These are phyloP conservation scores for Chlamydomonas urium DNA, from an alignment of 139 green algal genomes.

Conservation along the genomic window DNA sequence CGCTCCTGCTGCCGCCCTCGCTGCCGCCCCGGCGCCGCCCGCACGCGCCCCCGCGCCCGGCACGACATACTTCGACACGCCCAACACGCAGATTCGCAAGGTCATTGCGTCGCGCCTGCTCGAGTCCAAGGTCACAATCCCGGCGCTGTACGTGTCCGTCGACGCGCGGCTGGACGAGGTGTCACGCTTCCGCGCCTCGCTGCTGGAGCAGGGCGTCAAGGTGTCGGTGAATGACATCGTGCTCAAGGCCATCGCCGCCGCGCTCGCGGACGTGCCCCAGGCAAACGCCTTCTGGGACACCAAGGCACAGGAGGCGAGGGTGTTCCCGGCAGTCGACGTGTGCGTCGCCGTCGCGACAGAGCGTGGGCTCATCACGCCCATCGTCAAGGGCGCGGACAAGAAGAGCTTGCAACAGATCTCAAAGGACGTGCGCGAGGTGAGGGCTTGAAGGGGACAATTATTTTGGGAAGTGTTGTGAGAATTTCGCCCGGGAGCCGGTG, in stretches of 20 bases:
- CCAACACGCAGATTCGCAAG: conserved; percentile 74
- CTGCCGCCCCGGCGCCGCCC: not conserved
- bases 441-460: no score
- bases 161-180: conserved; percentile 68
- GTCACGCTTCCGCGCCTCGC: conserved; percentile 41
- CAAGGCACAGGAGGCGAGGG: conserved; percentile 21
- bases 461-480: no score
- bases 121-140: conserved; percentile 83
- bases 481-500: no score
- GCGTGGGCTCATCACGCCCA: conserved; percentile 86
- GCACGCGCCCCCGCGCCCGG: conserved; percentile 22
- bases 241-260: conserved; percentile 77
- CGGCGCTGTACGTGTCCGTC: conserved; percentile 62
- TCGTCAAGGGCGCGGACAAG: conserved; percentile 63
- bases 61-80: conserved; percentile 61
- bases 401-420: conserved; percentile 36
- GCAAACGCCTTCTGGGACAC: conserved; percentile 44
- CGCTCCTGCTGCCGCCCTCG: not conserved
- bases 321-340: conserved; percentile 64
- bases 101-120: conserved; percentile 86
- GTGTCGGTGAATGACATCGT: conserved; percentile 94
- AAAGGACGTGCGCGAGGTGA: no score
- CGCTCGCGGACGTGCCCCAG: conserved; percentile 67
- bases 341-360: conserved; percentile 85
- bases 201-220: conserved; percentile 54